These are phyloP conservation scores for Yueomyces sp. DNA, from an alignment of 1,139 yeast genomes.

Conservation along the genomic window DNA sequence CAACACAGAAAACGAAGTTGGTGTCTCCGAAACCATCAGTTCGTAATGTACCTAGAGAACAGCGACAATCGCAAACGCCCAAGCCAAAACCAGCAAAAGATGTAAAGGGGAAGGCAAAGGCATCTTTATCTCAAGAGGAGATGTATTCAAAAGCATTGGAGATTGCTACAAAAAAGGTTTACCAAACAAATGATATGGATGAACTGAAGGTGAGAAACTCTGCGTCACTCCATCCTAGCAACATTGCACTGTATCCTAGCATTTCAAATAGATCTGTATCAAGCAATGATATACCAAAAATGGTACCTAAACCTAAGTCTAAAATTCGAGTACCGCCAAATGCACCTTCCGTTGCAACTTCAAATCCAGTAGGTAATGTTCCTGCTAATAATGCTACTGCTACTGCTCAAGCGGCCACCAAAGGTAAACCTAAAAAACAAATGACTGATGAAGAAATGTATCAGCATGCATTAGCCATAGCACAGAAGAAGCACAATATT, in stretches of 20 bases:
- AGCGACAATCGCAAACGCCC: neutral
- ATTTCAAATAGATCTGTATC: neutral
- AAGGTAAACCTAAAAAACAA: slow-evolving; percentile 2
- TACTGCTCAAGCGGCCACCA: neutral
- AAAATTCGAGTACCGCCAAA: neutral
- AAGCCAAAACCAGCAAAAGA: neutral
- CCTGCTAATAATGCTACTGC: neutral
- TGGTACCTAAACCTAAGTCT: neutral
- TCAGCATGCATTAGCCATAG: slow-evolving; percentile 23
- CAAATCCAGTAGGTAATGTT: neutral
- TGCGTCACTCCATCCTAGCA: neutral
- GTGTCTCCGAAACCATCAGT: too few relatives aligned
- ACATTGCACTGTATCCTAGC: neutral
- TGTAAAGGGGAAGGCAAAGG: slow-evolving; percentile 2
- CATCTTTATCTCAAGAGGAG: slow-evolving; percentile 17
- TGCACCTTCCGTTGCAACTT: neutral
- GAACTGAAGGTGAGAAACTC: neutral
- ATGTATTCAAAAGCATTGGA: slow-evolving; percentile 24
- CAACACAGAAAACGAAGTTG: neutral
- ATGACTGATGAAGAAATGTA: slow-evolving; percentile 25
- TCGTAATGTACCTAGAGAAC: neutral
- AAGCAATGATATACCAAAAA: neutral
- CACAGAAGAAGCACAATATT: slow-evolving; percentile 12
- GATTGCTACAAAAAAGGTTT: slow-evolving; percentile 22
- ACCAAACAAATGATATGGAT: slow-evolving; percentile 6